Conservation (phyloP, 192 early-diverging fungal species). For the Dissophora globulifera region DNA sequence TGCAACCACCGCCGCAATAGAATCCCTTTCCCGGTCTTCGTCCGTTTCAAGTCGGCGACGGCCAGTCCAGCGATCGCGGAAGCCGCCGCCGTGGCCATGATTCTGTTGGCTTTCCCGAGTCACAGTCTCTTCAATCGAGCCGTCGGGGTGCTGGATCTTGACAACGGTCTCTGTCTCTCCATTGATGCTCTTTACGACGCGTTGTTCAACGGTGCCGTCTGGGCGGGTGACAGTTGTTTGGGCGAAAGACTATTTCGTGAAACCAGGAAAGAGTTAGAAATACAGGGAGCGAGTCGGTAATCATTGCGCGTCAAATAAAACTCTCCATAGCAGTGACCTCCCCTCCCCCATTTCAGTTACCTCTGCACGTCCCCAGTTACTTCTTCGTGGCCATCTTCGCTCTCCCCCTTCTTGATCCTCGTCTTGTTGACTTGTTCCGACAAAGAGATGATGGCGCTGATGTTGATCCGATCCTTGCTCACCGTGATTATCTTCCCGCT, state of each 20-base stretch:
- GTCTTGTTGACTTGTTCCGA: slow-evolving; percentile 6
- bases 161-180: slow-evolving; percentile 39
- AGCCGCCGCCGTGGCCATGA: not conserved
- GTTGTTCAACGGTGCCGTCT: slow-evolving; percentile 36
- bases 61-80: slow-evolving; percentile 4
- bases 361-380: slow-evolving; percentile 34
- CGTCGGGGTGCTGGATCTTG: slow-evolving; percentile 34
- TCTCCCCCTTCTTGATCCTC: slow-evolving; percentile 19
- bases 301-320: not conserved
- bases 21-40: slow-evolving; percentile 24
- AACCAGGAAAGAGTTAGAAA: slow-evolving; percentile 3
- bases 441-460: slow-evolving; percentile 32
- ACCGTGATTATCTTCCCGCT: not conserved
- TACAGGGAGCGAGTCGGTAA: not conserved
- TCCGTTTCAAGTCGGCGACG: slow-evolving; percentile 12
- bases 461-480: slow-evolving; percentile 16
- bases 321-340: too few relatives aligned
- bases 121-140: slow-evolving; percentile 35
- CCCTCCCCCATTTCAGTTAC: too few relatives aligned
- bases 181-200: slow-evolving; percentile 24
- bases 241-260: slow-evolving; percentile 17
- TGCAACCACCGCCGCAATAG: slow-evolving; percentile 11
- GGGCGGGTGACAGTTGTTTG: slow-evolving; percentile 43
- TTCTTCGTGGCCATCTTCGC: slow-evolving; percentile 30
- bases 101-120: not conserved